Conservation (phyloP, 441 rosid genomes). For the Corymbia citriodora region DNA sequence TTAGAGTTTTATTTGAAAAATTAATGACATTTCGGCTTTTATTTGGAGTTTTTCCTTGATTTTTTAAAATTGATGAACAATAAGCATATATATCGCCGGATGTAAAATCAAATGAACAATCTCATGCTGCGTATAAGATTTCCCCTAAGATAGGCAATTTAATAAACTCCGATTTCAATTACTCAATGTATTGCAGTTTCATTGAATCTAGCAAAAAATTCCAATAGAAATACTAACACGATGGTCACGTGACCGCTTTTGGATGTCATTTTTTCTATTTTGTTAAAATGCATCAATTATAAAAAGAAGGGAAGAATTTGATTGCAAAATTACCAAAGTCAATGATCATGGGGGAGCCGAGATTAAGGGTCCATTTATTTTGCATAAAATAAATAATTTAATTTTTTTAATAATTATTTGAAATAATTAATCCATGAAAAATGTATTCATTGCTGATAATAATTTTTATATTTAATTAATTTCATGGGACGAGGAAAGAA, state of each 20-base stretch:
- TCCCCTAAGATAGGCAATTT: background rate
- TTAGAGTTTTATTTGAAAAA: too few species aligned
- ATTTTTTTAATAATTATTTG: background rate
- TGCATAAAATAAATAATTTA: accelerated
- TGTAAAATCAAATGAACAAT: background rate
- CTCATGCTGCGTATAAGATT: background rate
- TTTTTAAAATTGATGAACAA: background rate
- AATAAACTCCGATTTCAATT: background rate
- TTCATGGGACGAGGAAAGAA: too few species aligned
- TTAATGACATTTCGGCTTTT: too few species aligned
- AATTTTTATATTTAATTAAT: background rate
- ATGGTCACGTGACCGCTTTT: background rate
- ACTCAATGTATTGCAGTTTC: background rate
- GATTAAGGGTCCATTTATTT: background rate
- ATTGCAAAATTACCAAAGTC: background rate
- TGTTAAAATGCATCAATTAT: background rate
- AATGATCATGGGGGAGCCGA: too few species aligned
- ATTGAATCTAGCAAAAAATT: background rate
- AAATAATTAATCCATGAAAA: background rate
- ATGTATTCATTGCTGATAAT: accelerated
- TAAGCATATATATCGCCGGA: background rate
- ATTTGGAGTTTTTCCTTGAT: too few species aligned
- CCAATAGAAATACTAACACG: background rate
- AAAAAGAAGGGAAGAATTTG: background rate
- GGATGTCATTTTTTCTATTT: background rate